Conservation (phyloP, 2,329 filamentous ascomycete species). For the Alternaria ethzedia region DNA sequence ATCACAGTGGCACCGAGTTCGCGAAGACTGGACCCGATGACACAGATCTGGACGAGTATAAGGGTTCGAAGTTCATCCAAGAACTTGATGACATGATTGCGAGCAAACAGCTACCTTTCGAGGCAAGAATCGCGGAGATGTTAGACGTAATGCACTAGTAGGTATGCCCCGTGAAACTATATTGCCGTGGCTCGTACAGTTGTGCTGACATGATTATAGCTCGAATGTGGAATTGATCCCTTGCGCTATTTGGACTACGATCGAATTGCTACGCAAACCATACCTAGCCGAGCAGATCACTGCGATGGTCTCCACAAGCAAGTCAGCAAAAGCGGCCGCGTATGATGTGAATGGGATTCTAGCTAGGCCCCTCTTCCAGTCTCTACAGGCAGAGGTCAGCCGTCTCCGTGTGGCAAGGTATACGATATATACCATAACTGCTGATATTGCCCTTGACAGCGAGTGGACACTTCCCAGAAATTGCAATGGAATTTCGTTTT, state of each 20-base stretch:
- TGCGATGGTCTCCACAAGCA: slow-evolving; percentile 12
- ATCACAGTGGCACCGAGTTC: slow-evolving; percentile 23
- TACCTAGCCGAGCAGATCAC: slow-evolving; percentile 23
- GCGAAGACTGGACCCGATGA: slow-evolving; percentile 17
- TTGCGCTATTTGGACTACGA: slow-evolving; percentile 31
- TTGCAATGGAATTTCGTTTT: slow-evolving; percentile 25
- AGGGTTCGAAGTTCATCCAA: slow-evolving; percentile 32
- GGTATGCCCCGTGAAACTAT: not conserved
- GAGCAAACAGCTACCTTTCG: slow-evolving; percentile 1
- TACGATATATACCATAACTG: slow-evolving; percentile 11
- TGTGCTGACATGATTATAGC: slow-evolving; percentile 19
- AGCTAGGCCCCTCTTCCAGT: slow-evolving; percentile 29
- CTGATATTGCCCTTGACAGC: slow-evolving; percentile 27
- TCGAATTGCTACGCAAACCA: slow-evolving; percentile 32
- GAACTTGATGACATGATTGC: slow-evolving; percentile 19
- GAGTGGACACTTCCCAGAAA: slow-evolving; percentile 28
- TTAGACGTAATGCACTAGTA: slow-evolving; percentile 36
- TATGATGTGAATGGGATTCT: slow-evolving; percentile 26
- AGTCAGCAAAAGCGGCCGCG: slow-evolving; percentile 7
- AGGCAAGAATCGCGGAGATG: slow-evolving; percentile 25
- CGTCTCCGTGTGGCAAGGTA: slow-evolving; percentile 28
- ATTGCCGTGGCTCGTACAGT: not conserved
- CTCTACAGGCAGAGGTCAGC: slow-evolving; percentile 31
- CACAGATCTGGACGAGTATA: slow-evolving; percentile 24
- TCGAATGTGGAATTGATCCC: slow-evolving; percentile 22